Evolutionary conservation across 805 yeast genomes (phyloP).

Genomic region (Candida easanensis): DNA sequence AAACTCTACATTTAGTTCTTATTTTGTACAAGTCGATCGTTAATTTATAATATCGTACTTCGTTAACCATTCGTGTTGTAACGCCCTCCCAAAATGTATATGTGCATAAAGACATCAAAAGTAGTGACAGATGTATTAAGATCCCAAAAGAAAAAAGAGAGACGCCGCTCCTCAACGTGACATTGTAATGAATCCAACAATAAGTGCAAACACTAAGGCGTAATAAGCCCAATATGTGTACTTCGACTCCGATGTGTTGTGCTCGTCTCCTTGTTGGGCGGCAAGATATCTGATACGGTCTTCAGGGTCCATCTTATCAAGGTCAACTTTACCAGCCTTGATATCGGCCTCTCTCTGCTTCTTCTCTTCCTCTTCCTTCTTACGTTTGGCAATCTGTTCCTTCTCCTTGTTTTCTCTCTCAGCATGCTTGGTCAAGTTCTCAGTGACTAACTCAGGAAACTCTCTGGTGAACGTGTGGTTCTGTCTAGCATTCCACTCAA

Average conservation of each 20-base stretch:
- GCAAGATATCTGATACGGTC: constrained; percentile 54
- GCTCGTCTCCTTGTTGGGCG: constrained; percentile 17
- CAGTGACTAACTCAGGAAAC: constrained; percentile 65
- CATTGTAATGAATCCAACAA: constrained; percentile 23
- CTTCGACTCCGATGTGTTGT: background rate
- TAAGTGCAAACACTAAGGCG: constrained; percentile 33
- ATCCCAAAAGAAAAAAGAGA: background rate
- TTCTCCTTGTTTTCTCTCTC: constrained; percentile 19
- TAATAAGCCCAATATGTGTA: constrained; percentile 27
- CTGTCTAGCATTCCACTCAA: constrained; percentile 53
- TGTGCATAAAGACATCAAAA: too few relatives aligned
- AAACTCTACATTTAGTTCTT: background rate
- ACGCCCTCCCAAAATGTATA: background rate
- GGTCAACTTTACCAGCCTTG: constrained; percentile 33
- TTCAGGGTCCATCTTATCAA: constrained; percentile 44
- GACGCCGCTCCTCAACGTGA: constrained; percentile 8
- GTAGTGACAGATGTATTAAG: too few relatives aligned
- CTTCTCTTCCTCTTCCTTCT: constrained; percentile 15
- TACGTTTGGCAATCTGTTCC: constrained; percentile 10
- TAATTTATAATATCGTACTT: background rate
- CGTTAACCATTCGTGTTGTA: background rate
- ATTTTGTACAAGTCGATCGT: background rate
- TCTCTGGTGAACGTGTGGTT: constrained; percentile 57
- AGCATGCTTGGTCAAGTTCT: constrained; percentile 26
- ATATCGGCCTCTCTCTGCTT: constrained; percentile 25